These are phyloP conservation scores for Saccharomyces hybrid DNA, from an alignment of 1,139 yeast species.

Conservation along the genomic window DNA sequence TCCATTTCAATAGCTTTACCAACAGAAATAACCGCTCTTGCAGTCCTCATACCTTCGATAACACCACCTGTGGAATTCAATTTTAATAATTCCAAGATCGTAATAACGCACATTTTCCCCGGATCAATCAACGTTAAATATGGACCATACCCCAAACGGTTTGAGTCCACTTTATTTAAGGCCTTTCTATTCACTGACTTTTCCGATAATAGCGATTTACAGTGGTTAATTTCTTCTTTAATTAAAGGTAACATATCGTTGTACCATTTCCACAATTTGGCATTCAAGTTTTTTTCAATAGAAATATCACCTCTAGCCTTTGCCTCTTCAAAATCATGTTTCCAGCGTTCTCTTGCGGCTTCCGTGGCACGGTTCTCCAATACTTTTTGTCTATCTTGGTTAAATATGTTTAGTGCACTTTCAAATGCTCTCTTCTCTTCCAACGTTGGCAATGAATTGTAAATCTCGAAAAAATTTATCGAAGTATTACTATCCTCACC, in stretches of 20 bases:
- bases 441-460: slow-evolving; percentile 42
- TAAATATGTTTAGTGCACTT: slow-evolving; percentile 56
- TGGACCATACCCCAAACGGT: slow-evolving; percentile 62
- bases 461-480: slow-evolving; percentile 60
- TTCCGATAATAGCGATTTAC: slow-evolving; percentile 11
- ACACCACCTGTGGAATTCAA: slow-evolving; percentile 69
- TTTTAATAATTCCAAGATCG: slow-evolving; percentile 74
- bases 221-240: slow-evolving; percentile 35
- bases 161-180: slow-evolving; percentile 3
- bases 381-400: slow-evolving; percentile 64
- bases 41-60: slow-evolving; percentile 78
- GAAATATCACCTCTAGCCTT: slow-evolving; percentile 55
- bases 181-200: slow-evolving; percentile 1
- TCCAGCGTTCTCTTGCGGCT: slow-evolving; percentile 86
- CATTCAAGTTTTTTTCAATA: slow-evolving; percentile 55
- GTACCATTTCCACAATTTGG: slow-evolving; percentile 70
- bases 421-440: slow-evolving; percentile 55
- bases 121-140: slow-evolving; percentile 64
- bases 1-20: slow-evolving; percentile 84
- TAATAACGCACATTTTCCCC: slow-evolving; percentile 73
- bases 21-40: slow-evolving; percentile 71
- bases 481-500: slow-evolving; percentile 31
- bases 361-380: slow-evolving; percentile 74
- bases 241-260: slow-evolving; percentile 62
- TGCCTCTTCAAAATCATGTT: slow-evolving; percentile 66